A percentile compares a stretch with the other conserved stretches of the same genome.
Evolutionary conservation across 345 rosid species (phyloP).

Genomic region (Alliaria petiolata): DNA sequence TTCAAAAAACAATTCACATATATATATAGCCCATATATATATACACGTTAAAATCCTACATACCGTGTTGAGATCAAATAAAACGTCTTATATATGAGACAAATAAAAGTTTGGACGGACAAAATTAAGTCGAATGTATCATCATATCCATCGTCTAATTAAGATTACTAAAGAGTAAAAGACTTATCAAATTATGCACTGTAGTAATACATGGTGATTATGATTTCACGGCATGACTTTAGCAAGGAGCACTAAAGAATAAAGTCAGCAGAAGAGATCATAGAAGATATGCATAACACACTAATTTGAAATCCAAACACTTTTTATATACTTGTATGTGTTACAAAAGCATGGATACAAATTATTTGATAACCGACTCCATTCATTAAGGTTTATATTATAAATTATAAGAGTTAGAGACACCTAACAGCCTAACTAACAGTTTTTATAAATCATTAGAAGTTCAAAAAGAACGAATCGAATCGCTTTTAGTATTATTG

Average conservation of each 20-base stretch:
- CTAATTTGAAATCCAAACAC: background rate
- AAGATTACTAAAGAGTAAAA: background rate
- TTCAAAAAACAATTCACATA: background rate
- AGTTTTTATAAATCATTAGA: conserved; percentile 9
- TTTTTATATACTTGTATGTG: background rate
- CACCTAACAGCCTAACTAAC: conserved; percentile 26
- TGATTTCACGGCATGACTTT: background rate
- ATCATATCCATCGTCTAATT: background rate
- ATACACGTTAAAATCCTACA: background rate
- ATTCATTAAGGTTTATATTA: conserved; percentile 16
- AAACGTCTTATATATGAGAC: background rate
- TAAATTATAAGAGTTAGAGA: background rate
- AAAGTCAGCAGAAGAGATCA: background rate
- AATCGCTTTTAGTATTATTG: conserved; percentile 3
- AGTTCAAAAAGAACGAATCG: background rate
- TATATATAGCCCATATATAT: no score
- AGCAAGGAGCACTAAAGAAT: background rate
- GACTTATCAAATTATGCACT: background rate
- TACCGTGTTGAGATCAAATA: background rate
- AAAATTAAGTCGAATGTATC: background rate
- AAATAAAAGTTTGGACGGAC: background rate
- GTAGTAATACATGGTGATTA: background rate
- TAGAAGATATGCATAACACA: background rate
- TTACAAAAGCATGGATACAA: conserved; percentile 19
- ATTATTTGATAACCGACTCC: conserved; percentile 28